Conservation (phyloP, 257 asterid genomes). For the Perilla frutescens region DNA sequence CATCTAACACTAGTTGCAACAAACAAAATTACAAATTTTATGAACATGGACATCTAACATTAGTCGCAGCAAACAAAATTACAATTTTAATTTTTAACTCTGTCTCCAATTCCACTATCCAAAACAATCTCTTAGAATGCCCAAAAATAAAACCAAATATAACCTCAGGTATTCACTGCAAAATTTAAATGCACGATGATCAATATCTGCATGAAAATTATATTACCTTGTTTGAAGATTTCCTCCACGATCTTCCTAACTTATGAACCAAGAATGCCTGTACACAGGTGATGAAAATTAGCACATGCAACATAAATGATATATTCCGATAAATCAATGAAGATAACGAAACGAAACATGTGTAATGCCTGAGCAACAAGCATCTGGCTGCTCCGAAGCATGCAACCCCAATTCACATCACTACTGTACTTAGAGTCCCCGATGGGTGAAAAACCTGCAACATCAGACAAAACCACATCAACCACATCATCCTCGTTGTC, state of each 20-base stretch:
- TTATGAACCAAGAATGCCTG: constrained; percentile 86
- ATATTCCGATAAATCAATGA: constrained; percentile 27
- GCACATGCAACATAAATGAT: background rate
- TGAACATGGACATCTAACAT: no score
- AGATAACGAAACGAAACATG: constrained; percentile 24
- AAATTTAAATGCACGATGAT: constrained; percentile 8
- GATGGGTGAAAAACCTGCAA: constrained; percentile 76
- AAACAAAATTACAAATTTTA: background rate
- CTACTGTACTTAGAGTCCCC: constrained; percentile 82
- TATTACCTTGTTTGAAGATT: constrained; percentile 71
- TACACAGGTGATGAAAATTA: constrained; percentile 25
- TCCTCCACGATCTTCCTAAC: constrained; percentile 96
- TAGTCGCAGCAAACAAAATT: no score
- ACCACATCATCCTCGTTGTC: constrained; percentile 12
- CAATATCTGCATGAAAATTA: background rate
- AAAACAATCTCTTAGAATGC: background rate
- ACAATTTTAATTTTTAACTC: background rate
- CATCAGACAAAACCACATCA: constrained; percentile 24
- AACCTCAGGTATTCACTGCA: background rate
- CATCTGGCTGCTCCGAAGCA: constrained; percentile 99
- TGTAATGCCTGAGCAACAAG: constrained; percentile 90
- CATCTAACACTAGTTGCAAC: background rate
- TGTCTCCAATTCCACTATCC: background rate
- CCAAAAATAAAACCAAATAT: constrained; percentile 4
- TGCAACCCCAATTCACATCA: constrained; percentile 97